Conservation (phyloP, 805 yeast genomes). For the Saccharomycopsis guyanensis region DNA sequence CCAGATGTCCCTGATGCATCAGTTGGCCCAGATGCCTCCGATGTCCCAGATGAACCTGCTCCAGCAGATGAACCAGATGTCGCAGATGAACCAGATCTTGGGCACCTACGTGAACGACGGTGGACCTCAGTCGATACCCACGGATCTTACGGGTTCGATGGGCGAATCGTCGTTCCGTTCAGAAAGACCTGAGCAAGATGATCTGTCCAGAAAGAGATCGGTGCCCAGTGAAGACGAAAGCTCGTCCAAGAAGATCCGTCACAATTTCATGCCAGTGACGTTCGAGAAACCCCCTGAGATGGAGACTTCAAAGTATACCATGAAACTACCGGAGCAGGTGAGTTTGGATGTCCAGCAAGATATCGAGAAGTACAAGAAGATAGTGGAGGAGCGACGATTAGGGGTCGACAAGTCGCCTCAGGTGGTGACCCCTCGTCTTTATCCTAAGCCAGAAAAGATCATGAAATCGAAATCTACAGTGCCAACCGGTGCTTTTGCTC, state of each 20-base stretch:
- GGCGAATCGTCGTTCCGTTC: too few species aligned
- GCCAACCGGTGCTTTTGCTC: conserved; percentile 19
- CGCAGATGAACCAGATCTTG: not conserved
- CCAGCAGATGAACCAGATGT: not conserved
- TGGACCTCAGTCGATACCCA: too few species aligned
- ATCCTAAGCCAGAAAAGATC: conserved; percentile 1
- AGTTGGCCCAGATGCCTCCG: not conserved
- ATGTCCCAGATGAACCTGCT: not conserved
- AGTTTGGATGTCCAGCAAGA: not conserved
- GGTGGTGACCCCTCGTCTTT: not conserved
- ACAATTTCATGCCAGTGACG: not conserved
- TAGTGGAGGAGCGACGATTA: not conserved
- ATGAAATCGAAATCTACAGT: conserved; percentile 11
- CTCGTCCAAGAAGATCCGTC: not conserved
- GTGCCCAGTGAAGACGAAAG: not conserved
- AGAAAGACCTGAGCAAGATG: too few species aligned
- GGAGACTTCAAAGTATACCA: not conserved
- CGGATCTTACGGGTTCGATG: too few species aligned
- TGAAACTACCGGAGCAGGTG: not conserved
- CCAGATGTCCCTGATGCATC: not conserved
- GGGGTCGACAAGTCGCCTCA: not conserved
- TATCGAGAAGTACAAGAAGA: conserved; percentile 3
- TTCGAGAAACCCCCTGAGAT: not conserved
- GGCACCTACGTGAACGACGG: not conserved
- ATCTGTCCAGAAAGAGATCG: too few species aligned